Percentiles rank a stretch among this genome's conserved stretches.
Evolutionary conservation across 805 yeast species (phyloP).

Genomic region (Zygoascus tannicola): DNA sequence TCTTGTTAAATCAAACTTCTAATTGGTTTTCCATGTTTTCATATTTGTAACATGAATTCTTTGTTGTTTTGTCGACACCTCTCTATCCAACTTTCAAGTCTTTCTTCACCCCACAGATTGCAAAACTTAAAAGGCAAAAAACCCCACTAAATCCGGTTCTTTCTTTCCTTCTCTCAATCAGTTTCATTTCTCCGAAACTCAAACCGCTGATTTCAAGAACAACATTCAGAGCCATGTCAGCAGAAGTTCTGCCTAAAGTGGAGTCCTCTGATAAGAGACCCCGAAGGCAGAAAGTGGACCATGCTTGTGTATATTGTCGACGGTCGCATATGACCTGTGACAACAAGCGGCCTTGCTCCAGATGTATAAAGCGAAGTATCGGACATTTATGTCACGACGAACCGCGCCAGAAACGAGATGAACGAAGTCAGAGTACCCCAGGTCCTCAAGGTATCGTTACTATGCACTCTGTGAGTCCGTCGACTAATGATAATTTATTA

Average conservation of each 20-base stretch:
- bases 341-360: slow-evolving; percentile 56
- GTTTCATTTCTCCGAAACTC: too few species aligned
- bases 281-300: slow-evolving; percentile 22
- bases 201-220: too few species aligned
- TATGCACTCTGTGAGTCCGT: background rate
- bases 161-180: too few species aligned
- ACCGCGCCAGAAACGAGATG: slow-evolving; percentile 26
- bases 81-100: too few species aligned
- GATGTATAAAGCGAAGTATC: slow-evolving; percentile 80
- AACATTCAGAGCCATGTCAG: too few species aligned
- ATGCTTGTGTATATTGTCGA: slow-evolving; percentile 79
- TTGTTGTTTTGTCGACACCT: too few species aligned
- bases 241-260: background rate
- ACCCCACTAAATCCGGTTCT: too few species aligned
- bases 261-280: slow-evolving; percentile 2
- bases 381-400: slow-evolving; percentile 82
- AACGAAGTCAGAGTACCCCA: background rate
- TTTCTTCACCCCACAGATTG: too few species aligned
- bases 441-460: background rate
- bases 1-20: too few species aligned
- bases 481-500: background rate
- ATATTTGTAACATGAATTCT: too few species aligned
- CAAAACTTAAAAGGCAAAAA: too few species aligned
- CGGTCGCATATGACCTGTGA: slow-evolving; percentile 94
- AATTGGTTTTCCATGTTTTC: too few species aligned